Evolutionary conservation across 2,329 filamentous ascomycete genomes (phyloP).

Genomic region (Blumeria hordei): DNA sequence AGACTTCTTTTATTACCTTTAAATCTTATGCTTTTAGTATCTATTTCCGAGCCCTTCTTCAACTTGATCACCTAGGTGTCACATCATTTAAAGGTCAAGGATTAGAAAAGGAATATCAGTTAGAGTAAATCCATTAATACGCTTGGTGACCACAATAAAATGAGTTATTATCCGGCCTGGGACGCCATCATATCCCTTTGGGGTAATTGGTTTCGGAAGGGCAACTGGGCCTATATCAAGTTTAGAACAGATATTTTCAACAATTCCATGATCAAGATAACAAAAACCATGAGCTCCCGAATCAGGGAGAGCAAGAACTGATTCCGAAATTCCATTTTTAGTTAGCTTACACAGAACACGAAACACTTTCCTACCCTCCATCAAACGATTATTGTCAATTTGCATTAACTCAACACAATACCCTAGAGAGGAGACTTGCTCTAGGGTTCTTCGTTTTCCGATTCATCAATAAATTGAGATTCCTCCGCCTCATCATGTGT

Average conservation of each 20-base stretch:
- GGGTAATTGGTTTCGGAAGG: neutral
- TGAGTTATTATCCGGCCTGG: too few relatives aligned
- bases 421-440: constrained; percentile 1
- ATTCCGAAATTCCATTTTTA: neutral
- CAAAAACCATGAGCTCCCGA: neutral
- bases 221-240: neutral
- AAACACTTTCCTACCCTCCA: neutral
- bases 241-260: neutral
- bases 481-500: neutral
- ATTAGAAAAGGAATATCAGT: neutral
- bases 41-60: too few relatives aligned
- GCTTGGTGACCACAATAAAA: neutral
- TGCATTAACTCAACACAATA: neutral
- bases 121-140: too few relatives aligned
- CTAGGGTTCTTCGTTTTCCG: constrained; percentile 1
- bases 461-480: neutral
- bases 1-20: too few relatives aligned
- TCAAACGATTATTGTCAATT: neutral
- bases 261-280: neutral
- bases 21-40: too few relatives aligned
- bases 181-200: neutral
- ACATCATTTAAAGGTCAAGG: too few relatives aligned
- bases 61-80: too few relatives aligned
- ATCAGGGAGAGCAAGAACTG: neutral
- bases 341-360: neutral